Percentiles rank a stretch among this genome's conserved stretches.
Evolutionary conservation across 345 rosid species (phyloP).

Genomic region (Sonneratia alba): DNA sequence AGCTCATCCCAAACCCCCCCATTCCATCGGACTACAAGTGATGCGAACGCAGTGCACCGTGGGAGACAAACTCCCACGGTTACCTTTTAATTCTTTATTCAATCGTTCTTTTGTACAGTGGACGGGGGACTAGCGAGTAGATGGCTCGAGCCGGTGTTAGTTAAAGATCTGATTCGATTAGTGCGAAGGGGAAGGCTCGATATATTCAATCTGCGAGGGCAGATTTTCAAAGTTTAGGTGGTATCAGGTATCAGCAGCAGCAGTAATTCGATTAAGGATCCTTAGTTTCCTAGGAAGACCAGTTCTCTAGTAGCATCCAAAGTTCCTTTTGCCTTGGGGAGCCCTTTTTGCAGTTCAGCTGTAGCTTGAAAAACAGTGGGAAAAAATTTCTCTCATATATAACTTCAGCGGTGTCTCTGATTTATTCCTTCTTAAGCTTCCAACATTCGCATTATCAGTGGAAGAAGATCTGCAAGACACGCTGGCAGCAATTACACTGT

Average conservation of each 20-base stretch:
- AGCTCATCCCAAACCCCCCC: slow-evolving; percentile 12
- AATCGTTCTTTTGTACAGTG: slow-evolving; percentile 5
- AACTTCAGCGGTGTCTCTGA: neutral
- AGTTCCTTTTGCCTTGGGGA: neutral
- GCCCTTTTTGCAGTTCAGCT: slow-evolving; percentile 11
- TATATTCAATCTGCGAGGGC: neutral
- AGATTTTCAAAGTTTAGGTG: neutral
- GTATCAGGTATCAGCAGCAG: no score
- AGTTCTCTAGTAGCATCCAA: neutral
- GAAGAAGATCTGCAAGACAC: no score
- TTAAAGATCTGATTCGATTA: neutral
- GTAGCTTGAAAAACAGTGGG: neutral
- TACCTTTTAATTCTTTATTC: slow-evolving; percentile 3
- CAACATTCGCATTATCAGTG: no score
- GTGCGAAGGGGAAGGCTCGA: neutral
- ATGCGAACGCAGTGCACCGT: neutral
- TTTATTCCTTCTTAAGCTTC: neutral
- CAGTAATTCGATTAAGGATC: no score
- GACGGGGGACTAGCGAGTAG: neutral
- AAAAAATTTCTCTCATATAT: neutral
- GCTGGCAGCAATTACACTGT: no score
- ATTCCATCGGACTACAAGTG: slow-evolving; percentile 9
- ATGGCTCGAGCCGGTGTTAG: neutral
- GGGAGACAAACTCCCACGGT: neutral
- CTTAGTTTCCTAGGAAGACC: neutral